A percentile compares a stretch with the other conserved stretches of the same genome.
Conservation (phyloP, 164 flowering plant genomes). For the Taxillus chinensis region DNA sequence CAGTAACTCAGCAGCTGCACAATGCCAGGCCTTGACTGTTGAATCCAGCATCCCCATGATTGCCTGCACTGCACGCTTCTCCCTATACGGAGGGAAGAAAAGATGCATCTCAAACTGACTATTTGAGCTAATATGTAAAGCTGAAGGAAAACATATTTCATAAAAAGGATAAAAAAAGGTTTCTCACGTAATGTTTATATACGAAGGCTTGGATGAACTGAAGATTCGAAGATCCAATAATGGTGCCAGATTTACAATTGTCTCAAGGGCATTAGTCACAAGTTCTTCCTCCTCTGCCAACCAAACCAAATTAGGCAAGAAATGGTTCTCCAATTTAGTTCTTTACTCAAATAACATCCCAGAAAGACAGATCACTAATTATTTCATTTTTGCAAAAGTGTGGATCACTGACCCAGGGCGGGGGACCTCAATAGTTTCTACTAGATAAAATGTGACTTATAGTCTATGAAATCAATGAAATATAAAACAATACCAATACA, state of each 20-base stretch:
- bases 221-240: slow-evolving; percentile 87
- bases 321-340: too few species aligned
- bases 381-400: too few species aligned
- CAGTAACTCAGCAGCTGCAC: slow-evolving; percentile 91
- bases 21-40: slow-evolving; percentile 84
- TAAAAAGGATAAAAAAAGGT: slow-evolving; percentile 7
- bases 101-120: slow-evolving; percentile 3
- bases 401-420: too few species aligned
- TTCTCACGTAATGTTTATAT: slow-evolving; percentile 72
- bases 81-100: slow-evolving; percentile 30
- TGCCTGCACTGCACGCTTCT: slow-evolving; percentile 87
- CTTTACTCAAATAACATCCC: too few species aligned
- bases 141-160: not conserved
- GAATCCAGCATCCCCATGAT: slow-evolving; percentile 82
- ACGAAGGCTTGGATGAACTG: slow-evolving; percentile 87
- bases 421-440: too few species aligned
- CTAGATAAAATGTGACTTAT: too few species aligned
- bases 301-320: not conserved
- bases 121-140: not conserved
- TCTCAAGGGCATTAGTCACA: slow-evolving; percentile 89
- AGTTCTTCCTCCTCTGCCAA: slow-evolving; percentile 96
- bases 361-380: too few species aligned
- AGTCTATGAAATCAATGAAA: too few species aligned
- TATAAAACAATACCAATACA: too few species aligned
- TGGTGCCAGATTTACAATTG: slow-evolving; percentile 83